Percentiles rank a stretch among this genome's conserved stretches.
Conservation (phyloP, 169 alveolate genomes). For the Neospora caninum region DNA sequence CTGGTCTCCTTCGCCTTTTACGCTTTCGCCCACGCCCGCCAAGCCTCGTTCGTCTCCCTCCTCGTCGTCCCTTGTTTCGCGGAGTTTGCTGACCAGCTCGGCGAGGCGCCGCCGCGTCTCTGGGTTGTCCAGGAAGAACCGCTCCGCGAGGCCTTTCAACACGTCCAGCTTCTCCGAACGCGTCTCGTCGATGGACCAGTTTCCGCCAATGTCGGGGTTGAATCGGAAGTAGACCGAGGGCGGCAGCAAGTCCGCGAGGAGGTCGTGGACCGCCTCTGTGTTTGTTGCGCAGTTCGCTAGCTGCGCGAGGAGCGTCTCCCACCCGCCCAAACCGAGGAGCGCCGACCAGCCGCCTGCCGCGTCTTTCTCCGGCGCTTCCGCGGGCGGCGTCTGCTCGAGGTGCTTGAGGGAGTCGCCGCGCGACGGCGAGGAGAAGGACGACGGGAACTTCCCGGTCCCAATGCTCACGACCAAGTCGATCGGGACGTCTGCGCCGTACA, state of each 20-base stretch:
- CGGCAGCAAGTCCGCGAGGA: constrained; percentile 71
- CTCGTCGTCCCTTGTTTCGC: neutral
- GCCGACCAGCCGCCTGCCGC: constrained; percentile 35
- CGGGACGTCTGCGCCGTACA: constrained; percentile 79
- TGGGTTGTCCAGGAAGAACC: constrained; percentile 69
- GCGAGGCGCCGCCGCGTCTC: constrained; percentile 9
- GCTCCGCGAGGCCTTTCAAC: constrained; percentile 71
- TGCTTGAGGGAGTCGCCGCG: constrained; percentile 31
- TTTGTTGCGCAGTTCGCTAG: constrained; percentile 77
- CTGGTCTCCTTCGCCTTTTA: neutral
- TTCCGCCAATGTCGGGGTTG: constrained; percentile 73
- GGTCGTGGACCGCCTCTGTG: constrained; percentile 77
- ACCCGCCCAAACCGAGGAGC: constrained; percentile 59
- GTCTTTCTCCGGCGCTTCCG: neutral
- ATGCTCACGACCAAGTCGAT: constrained; percentile 83
- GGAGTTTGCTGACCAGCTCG: neutral
- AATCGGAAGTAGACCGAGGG: constrained; percentile 75
- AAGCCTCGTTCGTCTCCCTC: neutral
- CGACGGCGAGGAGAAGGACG: neutral
- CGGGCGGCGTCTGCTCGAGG: constrained; percentile 58
- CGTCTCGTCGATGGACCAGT: constrained; percentile 76
- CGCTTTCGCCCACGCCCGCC: neutral
- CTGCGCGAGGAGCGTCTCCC: constrained; percentile 78
- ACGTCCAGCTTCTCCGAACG: constrained; percentile 68
- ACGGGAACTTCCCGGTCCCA: constrained; percentile 79